Evolutionary conservation across 768 basidiomycete species (phyloP).

Genomic region (Auriscalpium vulgare): DNA sequence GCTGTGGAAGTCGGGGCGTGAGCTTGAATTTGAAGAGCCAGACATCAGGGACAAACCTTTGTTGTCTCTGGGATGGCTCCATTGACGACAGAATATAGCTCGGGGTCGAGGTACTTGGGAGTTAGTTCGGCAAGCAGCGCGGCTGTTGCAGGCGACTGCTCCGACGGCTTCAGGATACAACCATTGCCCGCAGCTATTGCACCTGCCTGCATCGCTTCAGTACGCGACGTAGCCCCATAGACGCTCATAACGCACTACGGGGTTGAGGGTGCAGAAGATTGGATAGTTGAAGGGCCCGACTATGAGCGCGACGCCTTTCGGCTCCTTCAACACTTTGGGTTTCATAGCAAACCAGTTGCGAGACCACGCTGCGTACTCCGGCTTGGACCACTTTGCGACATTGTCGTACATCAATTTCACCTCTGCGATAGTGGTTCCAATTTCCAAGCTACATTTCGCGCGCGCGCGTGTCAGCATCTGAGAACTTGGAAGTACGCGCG

Average conservation of each 20-base stretch:
- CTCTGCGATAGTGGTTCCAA: constrained; percentile 43
- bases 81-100: constrained; percentile 25
- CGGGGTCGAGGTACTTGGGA: constrained; percentile 27
- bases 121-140: constrained; percentile 20
- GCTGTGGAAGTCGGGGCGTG: constrained; percentile 26
- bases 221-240: not conserved
- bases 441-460: constrained; percentile 45
- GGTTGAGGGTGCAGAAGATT: constrained; percentile 46
- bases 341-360: constrained; percentile 50
- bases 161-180: constrained; percentile 29
- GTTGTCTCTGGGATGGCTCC: constrained; percentile 26
- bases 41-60: constrained; percentile 12
- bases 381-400: constrained; percentile 70
- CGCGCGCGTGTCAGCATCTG: not conserved
- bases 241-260: constrained; percentile 40
- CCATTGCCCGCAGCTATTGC: constrained; percentile 33
- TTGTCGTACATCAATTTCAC: constrained; percentile 45
- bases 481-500: not conserved
- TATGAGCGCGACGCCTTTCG: constrained; percentile 68
- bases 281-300: constrained; percentile 77
- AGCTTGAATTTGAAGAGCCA: not conserved
- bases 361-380: constrained; percentile 47
- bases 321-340: constrained; percentile 62
- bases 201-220: constrained; percentile 16
- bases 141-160: constrained; percentile 21